Conservation (phyloP, 495 filamentous ascomycete genomes). For the Pseudevernia furfuracea region DNA sequence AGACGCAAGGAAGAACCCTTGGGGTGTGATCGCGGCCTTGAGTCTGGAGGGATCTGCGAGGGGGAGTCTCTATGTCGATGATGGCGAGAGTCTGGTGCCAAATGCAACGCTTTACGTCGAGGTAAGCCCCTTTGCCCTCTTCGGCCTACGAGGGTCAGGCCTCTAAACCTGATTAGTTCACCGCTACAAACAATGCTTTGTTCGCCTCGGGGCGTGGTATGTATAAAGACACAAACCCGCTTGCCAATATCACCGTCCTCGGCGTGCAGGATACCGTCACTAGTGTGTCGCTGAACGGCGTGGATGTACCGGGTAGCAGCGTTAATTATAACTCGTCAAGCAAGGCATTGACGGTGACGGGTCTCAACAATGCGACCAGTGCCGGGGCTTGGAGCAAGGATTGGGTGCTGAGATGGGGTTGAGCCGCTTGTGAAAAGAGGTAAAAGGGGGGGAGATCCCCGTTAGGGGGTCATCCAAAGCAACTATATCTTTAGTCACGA, state of each 20-base stretch:
- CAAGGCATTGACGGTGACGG: slow-evolving; percentile 43
- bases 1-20: slow-evolving; percentile 58
- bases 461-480: not conserved
- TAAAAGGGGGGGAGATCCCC: not conserved
- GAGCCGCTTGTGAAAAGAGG: not conserved
- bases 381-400: slow-evolving; percentile 49
- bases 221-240: slow-evolving; percentile 52
- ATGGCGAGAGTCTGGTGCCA: slow-evolving; percentile 65
- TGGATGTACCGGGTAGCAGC: slow-evolving; percentile 30
- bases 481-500: not conserved
- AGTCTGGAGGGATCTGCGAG: slow-evolving; percentile 47
- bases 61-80: slow-evolving; percentile 72
- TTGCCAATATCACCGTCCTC: slow-evolving; percentile 60
- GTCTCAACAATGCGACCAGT: slow-evolving; percentile 42
- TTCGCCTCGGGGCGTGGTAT: slow-evolving; percentile 42
- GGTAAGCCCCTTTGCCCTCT: slow-evolving; percentile 31
- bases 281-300: slow-evolving; percentile 47
- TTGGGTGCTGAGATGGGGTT: slow-evolving; percentile 53
- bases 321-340: slow-evolving; percentile 45
- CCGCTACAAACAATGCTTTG: slow-evolving; percentile 39
- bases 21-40: slow-evolving; percentile 61
- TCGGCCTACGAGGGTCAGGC: not conserved
- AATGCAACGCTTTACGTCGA: slow-evolving; percentile 49
- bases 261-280: slow-evolving; percentile 44
- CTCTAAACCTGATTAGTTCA: slow-evolving; percentile 38